These are phyloP conservation scores for Claviceps monticola DNA, from an alignment of 2,329 filamentous ascomycete genomes.

Conservation along the genomic window DNA sequence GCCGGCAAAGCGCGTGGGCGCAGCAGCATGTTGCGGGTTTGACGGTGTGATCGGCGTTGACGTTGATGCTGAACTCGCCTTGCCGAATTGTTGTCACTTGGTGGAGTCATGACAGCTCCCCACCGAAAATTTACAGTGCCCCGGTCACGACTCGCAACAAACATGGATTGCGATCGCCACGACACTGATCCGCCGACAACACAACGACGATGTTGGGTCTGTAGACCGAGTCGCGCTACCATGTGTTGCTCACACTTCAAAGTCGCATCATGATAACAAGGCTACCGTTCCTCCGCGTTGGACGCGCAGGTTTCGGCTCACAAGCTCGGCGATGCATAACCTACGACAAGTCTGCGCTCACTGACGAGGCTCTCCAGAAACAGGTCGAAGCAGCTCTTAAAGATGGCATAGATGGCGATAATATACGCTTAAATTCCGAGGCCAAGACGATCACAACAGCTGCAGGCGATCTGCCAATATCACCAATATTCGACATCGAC, in stretches of 20 bases:
- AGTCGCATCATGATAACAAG: background rate
- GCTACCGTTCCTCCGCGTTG: background rate
- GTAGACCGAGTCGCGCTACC: background rate
- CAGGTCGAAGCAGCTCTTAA: constrained; percentile 20
- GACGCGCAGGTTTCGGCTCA: constrained; percentile 3
- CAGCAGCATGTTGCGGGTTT: constrained; percentile 15
- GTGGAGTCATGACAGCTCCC: background rate
- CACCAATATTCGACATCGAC: constrained; percentile 37
- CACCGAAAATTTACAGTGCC: constrained; percentile 1
- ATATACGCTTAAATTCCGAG: constrained; percentile 22
- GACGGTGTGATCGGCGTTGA: constrained; percentile 1
- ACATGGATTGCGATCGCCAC: too few relatives aligned
- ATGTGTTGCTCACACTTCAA: background rate
- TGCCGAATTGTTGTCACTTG: background rate
- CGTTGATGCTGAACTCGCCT: background rate
- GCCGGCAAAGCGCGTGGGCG: constrained; percentile 18
- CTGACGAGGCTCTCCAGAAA: constrained; percentile 15
- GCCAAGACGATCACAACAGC: constrained; percentile 31
- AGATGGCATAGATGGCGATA: constrained; percentile 14
- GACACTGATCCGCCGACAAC: background rate
- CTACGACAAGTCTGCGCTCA: constrained; percentile 17
- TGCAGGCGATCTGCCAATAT: constrained; percentile 34
- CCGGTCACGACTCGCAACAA: background rate
- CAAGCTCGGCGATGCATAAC: constrained; percentile 17
- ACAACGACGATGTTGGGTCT: background rate